These are phyloP conservation scores for Cryptococcus depauperatus DNA, from an alignment of 1,284 basidiomycete species.

Conservation along the genomic window DNA sequence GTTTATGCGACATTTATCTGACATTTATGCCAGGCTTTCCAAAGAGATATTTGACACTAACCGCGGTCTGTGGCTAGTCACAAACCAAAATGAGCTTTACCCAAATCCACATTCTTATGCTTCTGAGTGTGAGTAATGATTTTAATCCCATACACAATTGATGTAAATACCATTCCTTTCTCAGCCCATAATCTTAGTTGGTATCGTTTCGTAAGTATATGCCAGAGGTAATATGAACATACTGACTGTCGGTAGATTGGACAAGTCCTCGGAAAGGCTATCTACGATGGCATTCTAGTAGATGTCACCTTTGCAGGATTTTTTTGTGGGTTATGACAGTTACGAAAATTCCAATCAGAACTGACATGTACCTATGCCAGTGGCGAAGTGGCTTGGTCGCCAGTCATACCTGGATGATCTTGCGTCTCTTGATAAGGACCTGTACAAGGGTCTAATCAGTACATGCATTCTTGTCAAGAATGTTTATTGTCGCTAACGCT, in stretches of 20 bases:
- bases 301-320: conserved; percentile 93
- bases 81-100: conserved; percentile 83
- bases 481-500: neutral
- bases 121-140: conserved; percentile 62
- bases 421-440: conserved; percentile 78
- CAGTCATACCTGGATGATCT: conserved; percentile 87
- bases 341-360: too few species aligned
- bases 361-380: conserved; percentile 43
- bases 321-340: conserved; percentile 52
- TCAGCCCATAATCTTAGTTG: conserved; percentile 77
- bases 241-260: conserved; percentile 52
- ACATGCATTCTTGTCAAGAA: conserved; percentile 2
- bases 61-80: conserved; percentile 86
- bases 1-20: neutral
- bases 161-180: neutral
- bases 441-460: conserved; percentile 74
- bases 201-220: conserved; percentile 65
- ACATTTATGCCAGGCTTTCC: conserved; percentile 52
- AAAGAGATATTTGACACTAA: conserved; percentile 94
- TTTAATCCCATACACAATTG: too few species aligned
- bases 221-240: neutral
- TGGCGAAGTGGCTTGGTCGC: conserved; percentile 64
- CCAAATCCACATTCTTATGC: conserved; percentile 88
- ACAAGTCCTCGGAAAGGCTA: conserved; percentile 83
- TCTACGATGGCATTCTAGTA: conserved; percentile 95